phyloP scores from a whole-genome alignment of 305 asterid genomes.

The Striga hermonthica region DNA sequence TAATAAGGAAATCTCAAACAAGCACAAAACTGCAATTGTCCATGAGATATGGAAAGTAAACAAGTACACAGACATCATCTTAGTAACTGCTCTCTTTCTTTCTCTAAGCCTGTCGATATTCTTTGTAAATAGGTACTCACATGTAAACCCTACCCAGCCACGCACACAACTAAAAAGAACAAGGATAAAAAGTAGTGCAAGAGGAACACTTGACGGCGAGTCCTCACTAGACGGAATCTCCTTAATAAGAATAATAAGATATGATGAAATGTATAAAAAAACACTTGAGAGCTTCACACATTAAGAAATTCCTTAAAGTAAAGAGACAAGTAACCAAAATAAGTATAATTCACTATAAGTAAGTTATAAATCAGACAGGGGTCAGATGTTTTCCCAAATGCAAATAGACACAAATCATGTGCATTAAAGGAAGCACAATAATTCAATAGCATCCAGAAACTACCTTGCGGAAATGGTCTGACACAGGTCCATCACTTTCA shows the following conservation, averaged over 20 bases:
- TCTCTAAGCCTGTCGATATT: no score
- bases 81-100: background rate
- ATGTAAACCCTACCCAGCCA: no score
- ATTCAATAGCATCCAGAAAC: constrained; percentile 27
- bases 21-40: background rate
- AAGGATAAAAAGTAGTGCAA: no score
- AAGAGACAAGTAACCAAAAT: background rate
- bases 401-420: background rate
- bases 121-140: no score
- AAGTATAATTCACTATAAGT: background rate
- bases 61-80: background rate
- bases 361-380: no score
- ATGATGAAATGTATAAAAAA: background rate
- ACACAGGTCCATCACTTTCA: constrained; percentile 80
- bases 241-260: background rate
- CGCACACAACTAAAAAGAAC: no score
- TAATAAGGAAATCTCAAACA: constrained; percentile 15
- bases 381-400: background rate
- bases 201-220: no score
- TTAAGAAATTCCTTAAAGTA: background rate
- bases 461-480: constrained; percentile 74
- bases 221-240: constrained; percentile 10
- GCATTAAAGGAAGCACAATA: constrained; percentile 22
- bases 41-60: background rate
- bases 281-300: constrained; percentile 1